A percentile compares a stretch with the other conserved stretches of the same genome.
These are phyloP conservation scores for Trebouxia gelatinosa DNA, from an alignment of 163 green algal genomes.

Conservation along the genomic window DNA sequence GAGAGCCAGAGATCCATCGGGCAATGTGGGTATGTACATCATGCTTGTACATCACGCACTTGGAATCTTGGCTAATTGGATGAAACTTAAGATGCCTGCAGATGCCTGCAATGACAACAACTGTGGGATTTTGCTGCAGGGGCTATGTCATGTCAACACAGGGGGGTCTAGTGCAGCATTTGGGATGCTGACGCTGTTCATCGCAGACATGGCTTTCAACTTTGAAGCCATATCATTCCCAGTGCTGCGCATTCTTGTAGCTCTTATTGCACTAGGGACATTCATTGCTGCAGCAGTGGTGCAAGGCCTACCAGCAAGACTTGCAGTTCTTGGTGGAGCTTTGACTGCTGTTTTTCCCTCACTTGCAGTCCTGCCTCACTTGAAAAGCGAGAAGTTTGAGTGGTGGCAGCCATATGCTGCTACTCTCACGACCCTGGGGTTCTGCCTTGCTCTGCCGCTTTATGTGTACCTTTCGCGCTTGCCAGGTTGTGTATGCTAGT, in stretches of 20 bases:
- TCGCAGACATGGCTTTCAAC: conserved; percentile 36
- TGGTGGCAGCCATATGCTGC: conserved; percentile 34
- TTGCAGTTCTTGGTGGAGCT: conserved; percentile 25
- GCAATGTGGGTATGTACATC: too few species aligned
- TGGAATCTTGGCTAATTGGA: too few species aligned
- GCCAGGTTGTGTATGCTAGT: too few species aligned
- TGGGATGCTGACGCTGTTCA: conserved; percentile 32
- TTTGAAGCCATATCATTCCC: conserved; percentile 39
- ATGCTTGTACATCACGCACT: too few species aligned
- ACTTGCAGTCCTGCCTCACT: conserved; percentile 30
- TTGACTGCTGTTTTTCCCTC: conserved; percentile 30
- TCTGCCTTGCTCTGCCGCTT: conserved; percentile 32
- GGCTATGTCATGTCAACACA: conserved; percentile 25
- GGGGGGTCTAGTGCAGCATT: conserved; percentile 7
- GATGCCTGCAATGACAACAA: too few species aligned
- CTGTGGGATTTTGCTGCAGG: conserved; percentile 1
- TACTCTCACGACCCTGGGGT: conserved; percentile 1
- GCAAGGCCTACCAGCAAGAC: conserved; percentile 25
- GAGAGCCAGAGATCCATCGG: too few species aligned
- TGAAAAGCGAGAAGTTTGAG: conserved; percentile 39
- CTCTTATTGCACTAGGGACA: background rate
- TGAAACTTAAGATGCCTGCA: too few species aligned
- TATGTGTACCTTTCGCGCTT: conserved; percentile 31
- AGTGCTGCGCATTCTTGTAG: conserved; percentile 1
- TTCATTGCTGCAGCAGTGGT: conserved; percentile 23